These are phyloP conservation scores for Fomitopsis schrenkii DNA, from an alignment of 1,284 basidiomycete species.

Conservation along the genomic window DNA sequence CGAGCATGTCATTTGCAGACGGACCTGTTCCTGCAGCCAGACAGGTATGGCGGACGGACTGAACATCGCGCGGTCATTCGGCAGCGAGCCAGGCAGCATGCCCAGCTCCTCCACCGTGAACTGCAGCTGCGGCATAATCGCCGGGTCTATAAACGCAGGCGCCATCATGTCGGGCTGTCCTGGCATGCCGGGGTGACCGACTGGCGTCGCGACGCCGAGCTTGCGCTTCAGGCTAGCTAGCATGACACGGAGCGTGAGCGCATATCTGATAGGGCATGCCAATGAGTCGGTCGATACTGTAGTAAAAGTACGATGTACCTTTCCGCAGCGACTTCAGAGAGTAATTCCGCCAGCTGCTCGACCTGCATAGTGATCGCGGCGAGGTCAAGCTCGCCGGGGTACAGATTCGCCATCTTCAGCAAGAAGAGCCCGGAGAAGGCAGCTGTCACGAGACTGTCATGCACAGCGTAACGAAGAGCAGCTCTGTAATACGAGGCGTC, in stretches of 20 bases:
- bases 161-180: constrained; percentile 17
- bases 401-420: constrained; percentile 87
- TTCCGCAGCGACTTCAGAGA: constrained; percentile 86
- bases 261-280: constrained; percentile 53
- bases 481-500: constrained; percentile 40
- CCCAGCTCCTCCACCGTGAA: constrained; percentile 82
- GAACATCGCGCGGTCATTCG: constrained; percentile 68
- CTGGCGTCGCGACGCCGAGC: constrained; percentile 62
- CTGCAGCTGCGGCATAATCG: constrained; percentile 52
- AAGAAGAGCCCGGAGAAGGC: constrained; percentile 92
- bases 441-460: constrained; percentile 88
- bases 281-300: neutral
- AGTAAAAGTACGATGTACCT: constrained; percentile 36
- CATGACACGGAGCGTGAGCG: constrained; percentile 87
- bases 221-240: constrained; percentile 84
- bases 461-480: constrained; percentile 84
- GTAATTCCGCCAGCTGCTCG: constrained; percentile 77
- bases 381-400: constrained; percentile 78
- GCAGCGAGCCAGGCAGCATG: constrained; percentile 52
- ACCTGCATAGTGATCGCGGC: constrained; percentile 72
- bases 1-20: constrained; percentile 9
- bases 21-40: constrained; percentile 80
- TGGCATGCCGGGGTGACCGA: constrained; percentile 38
- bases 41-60: constrained; percentile 74
- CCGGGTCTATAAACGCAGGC: constrained; percentile 53